Percentiles rank a stretch among this genome's conserved stretches.
These are phyloP conservation scores for Candida koratica DNA, from an alignment of 805 yeast genomes.

Conservation along the genomic window DNA sequence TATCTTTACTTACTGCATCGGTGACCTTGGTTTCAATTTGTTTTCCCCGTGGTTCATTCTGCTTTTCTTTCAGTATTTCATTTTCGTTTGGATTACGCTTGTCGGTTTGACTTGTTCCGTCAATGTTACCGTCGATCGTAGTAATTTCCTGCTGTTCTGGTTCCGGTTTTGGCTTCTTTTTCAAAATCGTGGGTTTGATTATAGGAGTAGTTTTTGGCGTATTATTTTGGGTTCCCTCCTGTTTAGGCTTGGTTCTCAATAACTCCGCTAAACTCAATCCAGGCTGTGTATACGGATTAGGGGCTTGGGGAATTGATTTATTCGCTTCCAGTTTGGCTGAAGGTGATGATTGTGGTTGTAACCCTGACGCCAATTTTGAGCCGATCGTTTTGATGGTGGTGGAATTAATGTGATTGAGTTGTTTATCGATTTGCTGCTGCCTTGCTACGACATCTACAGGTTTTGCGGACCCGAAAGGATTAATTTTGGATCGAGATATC, in stretches of 20 bases:
- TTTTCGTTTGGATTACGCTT: no score
- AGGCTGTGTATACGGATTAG: constrained; percentile 8
- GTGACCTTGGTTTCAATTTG: no score
- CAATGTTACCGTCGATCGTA: no score
- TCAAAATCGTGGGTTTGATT: constrained; percentile 36
- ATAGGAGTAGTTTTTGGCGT: constrained; percentile 23
- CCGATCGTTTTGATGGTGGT: constrained; percentile 27
- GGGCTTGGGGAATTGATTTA: constrained; percentile 3
- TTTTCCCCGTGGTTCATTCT: neutral
- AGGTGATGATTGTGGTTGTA: constrained; percentile 1
- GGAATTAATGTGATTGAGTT: constrained; percentile 27
- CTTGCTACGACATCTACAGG: constrained; percentile 76
- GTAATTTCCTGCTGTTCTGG: neutral
- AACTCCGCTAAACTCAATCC: constrained; percentile 35
- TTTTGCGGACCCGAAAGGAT: constrained; percentile 81
- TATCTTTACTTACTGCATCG: no score
- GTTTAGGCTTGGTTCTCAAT: constrained; percentile 23
- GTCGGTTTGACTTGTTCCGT: no score
- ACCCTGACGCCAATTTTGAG: neutral
- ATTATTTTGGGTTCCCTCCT: constrained; percentile 12
- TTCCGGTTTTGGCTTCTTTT: constrained; percentile 24
- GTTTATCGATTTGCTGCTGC: constrained; percentile 55
- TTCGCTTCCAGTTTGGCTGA: neutral
- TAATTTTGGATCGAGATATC: constrained; percentile 41
- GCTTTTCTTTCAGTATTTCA: neutral